Conservation (phyloP, 805 yeast genomes). For the Lipomyces lipofer region DNA sequence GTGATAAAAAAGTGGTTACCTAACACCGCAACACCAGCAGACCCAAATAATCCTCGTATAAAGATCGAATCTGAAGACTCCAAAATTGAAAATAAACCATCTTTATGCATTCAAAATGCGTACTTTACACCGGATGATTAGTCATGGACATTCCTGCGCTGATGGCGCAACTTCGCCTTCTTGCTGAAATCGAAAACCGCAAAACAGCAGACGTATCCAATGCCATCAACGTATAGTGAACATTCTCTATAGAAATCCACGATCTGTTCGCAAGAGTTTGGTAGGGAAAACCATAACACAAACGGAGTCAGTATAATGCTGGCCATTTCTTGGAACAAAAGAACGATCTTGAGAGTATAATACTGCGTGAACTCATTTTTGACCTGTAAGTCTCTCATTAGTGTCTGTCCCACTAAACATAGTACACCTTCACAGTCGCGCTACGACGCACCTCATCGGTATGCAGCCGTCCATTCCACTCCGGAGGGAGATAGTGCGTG, state of each 20-base stretch:
- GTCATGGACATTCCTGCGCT: too few species aligned
- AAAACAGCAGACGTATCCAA: conserved; percentile 91
- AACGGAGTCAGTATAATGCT: conserved; percentile 86
- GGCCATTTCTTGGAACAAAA: conserved; percentile 73
- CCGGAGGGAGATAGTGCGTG: conserved; percentile 85
- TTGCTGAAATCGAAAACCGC: conserved; percentile 87
- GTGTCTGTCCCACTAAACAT: conserved; percentile 33
- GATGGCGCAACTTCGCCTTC: conserved; percentile 10
- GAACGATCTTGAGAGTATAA: conserved; percentile 69
- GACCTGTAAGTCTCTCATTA: too few species aligned
- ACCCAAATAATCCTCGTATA: background rate
- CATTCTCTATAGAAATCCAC: conserved; percentile 90
- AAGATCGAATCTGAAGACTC: too few species aligned
- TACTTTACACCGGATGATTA: too few species aligned
- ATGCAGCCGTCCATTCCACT: conserved; percentile 85
- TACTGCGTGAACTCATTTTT: conserved; percentile 77
- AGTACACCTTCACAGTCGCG: too few species aligned
- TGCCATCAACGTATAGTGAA: conserved; percentile 87
- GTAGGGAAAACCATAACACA: conserved; percentile 80
- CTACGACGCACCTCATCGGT: too few species aligned
- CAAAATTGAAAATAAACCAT: too few species aligned
- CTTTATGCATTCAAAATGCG: too few species aligned
- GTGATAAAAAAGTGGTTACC: too few species aligned
- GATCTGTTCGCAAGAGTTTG: conserved; percentile 69
- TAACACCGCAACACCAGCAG: background rate